Evolutionary conservation across 208 protist genomes (phyloP).

Genomic region (Acanthamoeba polyphaga): DNA sequence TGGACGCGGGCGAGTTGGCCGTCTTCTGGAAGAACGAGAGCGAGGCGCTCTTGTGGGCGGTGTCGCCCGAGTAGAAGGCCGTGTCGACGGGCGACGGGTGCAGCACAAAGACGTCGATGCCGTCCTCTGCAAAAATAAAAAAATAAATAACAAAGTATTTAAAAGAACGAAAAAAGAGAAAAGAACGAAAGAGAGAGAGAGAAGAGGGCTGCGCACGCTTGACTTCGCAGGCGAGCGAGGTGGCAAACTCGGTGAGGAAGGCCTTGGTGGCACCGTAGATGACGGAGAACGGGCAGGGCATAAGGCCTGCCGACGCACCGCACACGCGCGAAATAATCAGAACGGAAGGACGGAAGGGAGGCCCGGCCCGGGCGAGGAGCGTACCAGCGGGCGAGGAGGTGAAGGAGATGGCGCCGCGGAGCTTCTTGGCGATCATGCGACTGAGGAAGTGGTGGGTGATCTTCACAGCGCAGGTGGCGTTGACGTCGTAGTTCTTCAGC

Average conservation of each 20-base stretch:
- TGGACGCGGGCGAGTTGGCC: constrained; percentile 57
- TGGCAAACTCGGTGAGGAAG: constrained; percentile 77
- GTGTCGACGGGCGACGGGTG: constrained; percentile 79
- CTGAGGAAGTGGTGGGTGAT: constrained; percentile 77
- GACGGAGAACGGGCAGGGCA: constrained; percentile 79
- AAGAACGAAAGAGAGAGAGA: no score
- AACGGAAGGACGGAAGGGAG: no score
- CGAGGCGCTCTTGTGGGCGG: constrained; percentile 43
- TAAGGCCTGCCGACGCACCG: constrained; percentile 72
- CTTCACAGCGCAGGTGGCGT: constrained; percentile 79
- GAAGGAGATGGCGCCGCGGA: constrained; percentile 73
- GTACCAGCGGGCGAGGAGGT: constrained; percentile 6
- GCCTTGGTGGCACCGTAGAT: constrained; percentile 81
- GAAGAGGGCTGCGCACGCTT: not conserved
- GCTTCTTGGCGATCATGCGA: constrained; percentile 79
- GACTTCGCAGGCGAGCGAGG: constrained; percentile 78
- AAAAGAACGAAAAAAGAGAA: no score
- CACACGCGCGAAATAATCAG: not conserved
- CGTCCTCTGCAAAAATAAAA: constrained; percentile 40
- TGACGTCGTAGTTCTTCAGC: constrained; percentile 78
- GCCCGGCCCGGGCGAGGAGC: not conserved
- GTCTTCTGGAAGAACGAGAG: constrained; percentile 64
- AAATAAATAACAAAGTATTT: no score
- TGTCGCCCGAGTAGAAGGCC: constrained; percentile 74
- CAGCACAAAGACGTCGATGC: constrained; percentile 80